phyloP scores from a whole-genome alignment of 23 red algal species.

The Rhodosorus marinus region DNA sequence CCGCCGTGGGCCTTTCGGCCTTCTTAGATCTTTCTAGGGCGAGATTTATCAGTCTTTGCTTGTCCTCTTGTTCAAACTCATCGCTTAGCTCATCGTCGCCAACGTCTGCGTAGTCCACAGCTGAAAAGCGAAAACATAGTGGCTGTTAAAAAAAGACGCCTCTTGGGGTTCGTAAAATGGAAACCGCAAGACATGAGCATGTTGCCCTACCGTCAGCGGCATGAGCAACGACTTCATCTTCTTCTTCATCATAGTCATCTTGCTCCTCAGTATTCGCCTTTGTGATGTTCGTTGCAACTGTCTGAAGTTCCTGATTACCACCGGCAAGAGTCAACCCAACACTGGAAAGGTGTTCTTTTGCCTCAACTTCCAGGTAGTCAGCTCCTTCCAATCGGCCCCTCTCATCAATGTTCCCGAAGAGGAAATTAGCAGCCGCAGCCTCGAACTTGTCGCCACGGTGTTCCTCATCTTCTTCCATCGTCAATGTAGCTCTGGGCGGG shows the following conservation, averaged over 20 bases:
- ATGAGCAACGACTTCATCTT: not conserved
- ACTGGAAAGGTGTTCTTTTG: constrained; percentile 49
- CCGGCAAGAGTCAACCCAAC: constrained; percentile 20
- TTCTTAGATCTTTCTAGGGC: not conserved
- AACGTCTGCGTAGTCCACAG: constrained; percentile 1
- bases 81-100: constrained; percentile 23
- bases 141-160: not conserved
- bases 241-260: not conserved
- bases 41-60: constrained; percentile 7
- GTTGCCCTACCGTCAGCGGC: not conserved
- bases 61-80: constrained; percentile 19
- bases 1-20: not conserved
- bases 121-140: not conserved
- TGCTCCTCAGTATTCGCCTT: not conserved
- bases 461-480: too few species aligned
- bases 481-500: too few species aligned
- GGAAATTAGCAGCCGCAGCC: constrained; percentile 12
- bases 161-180: too few species aligned
- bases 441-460: too few species aligned
- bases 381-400: constrained; percentile 58
- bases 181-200: too few species aligned
- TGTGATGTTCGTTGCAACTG: not conserved
- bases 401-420: constrained; percentile 81
- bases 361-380: constrained; percentile 69
- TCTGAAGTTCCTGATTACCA: not conserved